Base-by-base conservation (phyloP, 2,329 filamentous ascomycete genomes). In the Paradendryphiella salina region DNA sequence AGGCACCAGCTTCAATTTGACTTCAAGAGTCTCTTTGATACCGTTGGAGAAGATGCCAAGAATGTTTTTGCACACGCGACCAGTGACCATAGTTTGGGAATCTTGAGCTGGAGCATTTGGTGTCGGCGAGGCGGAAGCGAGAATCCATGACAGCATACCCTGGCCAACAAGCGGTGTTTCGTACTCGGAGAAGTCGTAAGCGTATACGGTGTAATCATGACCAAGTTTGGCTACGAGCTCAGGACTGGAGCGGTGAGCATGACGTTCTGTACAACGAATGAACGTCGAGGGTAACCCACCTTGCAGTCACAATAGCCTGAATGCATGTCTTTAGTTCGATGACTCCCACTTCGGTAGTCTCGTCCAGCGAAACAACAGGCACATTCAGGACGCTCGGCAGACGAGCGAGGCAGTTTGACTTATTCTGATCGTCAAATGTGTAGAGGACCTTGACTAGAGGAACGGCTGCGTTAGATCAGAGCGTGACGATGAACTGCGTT, bases 161-260 rank as follows among this genome's bases (percentile, higher is more conserved):
- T 99, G 93, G 17, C 94, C 94, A 18, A 96, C 93, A 48, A 97
- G 81, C 45, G 95, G 94, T 14, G 87, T 90, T 68, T 96, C 92
- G 58, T 89, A 89, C 75, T 99, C 94, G 10, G 94, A 96, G 73
- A 93, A 97, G 73, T 99, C 94, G 77, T 90, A 90, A 23, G 93
- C 91, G 75, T 99, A 99, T 49, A 99, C 86, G n/a, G 91, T 94
- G 75, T 94, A 99, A 76, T 99, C 92, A 73, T 83, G 76, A 75
- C 87, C 80, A 53, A 87, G 70, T 78, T 87, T 79, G 68, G 84
- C 83, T 38, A 91, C 78, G 37, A 99, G 82, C 75, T 99, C 94
- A 31, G 94, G 94, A 70, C 94, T 97, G 76, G 83, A 46, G 42
- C 39, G 45, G 63, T 65, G 56, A 66, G 65, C 50, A 34, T 43